A percentile compares a stretch with the other conserved stretches of the same genome.
Conservation (phyloP, 192 early-diverging fungal genomes). For the Gonapodya sp. region DNA sequence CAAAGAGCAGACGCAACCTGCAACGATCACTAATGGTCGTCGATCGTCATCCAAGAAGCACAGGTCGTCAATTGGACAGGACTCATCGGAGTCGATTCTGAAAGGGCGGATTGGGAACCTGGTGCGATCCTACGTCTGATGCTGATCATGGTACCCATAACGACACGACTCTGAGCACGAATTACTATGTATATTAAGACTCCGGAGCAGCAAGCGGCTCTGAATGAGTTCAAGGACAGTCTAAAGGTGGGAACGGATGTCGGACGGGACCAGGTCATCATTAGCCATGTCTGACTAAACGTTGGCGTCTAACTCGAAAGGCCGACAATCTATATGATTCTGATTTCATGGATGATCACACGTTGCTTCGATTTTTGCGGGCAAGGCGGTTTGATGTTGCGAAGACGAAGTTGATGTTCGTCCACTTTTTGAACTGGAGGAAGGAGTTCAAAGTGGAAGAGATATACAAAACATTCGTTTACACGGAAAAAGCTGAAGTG, state of each 20-base stretch:
- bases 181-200: neutral
- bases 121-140: neutral
- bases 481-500: slow-evolving; percentile 52
- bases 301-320: slow-evolving; percentile 40
- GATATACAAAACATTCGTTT: slow-evolving; percentile 36
- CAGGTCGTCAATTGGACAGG: neutral
- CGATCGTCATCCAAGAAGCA: neutral
- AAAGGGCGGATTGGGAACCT: neutral
- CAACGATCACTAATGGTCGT: neutral
- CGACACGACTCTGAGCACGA: too few species aligned
- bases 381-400: slow-evolving; percentile 60
- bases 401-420: slow-evolving; percentile 62
- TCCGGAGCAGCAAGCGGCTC: neutral
- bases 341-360: slow-evolving; percentile 52
- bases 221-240: slow-evolving; percentile 11
- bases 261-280: neutral
- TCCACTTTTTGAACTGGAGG: slow-evolving; percentile 55
- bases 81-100: neutral
- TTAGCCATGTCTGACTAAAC: neutral
- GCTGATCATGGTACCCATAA: too few species aligned
- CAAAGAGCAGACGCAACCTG: neutral
- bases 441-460: slow-evolving; percentile 13
- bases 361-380: slow-evolving; percentile 61
- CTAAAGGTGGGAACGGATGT: neutral
- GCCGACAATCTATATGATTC: slow-evolving; percentile 38